A percentile compares a stretch with the other conserved stretches of the same genome.
Evolutionary conservation across 768 basidiomycete genomes (phyloP).

Genomic region (Mycena galopus): DNA sequence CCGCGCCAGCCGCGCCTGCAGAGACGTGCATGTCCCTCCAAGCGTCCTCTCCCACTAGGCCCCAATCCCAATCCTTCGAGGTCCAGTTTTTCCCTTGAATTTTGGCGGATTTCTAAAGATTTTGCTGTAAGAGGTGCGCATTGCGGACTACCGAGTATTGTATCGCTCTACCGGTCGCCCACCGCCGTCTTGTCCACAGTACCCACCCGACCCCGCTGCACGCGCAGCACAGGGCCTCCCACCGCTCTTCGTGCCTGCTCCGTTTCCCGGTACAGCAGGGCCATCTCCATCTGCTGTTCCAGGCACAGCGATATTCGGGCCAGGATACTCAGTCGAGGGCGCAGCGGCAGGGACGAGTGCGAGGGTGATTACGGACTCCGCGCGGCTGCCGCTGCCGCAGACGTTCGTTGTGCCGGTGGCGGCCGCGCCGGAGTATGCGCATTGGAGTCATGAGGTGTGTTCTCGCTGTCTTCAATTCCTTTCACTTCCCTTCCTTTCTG

Average conservation of each 20-base stretch:
- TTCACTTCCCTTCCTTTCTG: background rate
- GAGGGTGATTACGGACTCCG: constrained; percentile 20
- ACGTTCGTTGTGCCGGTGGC: constrained; percentile 43
- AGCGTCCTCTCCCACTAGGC: no score
- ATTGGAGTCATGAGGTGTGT: constrained; percentile 49
- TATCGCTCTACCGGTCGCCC: constrained; percentile 49
- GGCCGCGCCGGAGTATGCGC: constrained; percentile 40
- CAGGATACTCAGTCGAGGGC: background rate
- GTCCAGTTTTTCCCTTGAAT: no score
- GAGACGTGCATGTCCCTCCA: no score
- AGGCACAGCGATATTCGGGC: background rate
- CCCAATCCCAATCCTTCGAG: no score
- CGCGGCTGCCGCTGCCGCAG: constrained; percentile 42
- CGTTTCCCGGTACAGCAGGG: constrained; percentile 17
- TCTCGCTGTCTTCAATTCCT: constrained; percentile 27
- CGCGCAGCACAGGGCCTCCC: constrained; percentile 54
- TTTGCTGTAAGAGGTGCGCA: constrained; percentile 54
- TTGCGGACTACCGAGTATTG: constrained; percentile 52
- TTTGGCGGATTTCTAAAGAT: no score
- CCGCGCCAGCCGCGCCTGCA: no score
- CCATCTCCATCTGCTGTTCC: background rate
- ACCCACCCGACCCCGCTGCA: constrained; percentile 47
- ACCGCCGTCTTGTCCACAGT: constrained; percentile 52
- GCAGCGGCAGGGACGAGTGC: constrained; percentile 12
- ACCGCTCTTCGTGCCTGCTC: constrained; percentile 54